Base-by-base conservation (phyloP, 2,329 filamentous ascomycete species). In the Trichoderma breve region DNA sequence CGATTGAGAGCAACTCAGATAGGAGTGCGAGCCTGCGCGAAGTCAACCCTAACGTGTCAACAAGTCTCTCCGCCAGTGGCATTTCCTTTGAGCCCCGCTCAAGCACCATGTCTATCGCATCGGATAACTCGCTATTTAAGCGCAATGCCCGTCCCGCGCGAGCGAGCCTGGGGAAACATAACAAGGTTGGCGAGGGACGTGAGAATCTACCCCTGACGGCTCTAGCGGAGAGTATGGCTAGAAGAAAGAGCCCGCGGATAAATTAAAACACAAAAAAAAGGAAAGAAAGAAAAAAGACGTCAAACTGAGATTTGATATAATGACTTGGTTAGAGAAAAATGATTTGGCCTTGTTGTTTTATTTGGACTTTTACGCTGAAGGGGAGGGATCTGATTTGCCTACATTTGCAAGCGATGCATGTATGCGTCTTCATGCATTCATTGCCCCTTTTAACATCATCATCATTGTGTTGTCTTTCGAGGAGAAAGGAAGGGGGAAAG, bases 201-300 rank as follows among this genome's bases (percentile, higher is more conserved):
- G 87, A 89, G 79, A 89, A 89, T 72, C 73, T 86, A 71, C 84
- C 85, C 47, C 82, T 82, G 8, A 74, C 80, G 64, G 80, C 82
- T n/a, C 83, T 86, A 73, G 81, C 83, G 24, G 81, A 86, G 77
- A 84, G 85, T 65, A 73, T 82, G 32, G 80, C 83, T 71, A 84
- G 84, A 79, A 85, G 87, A 78, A 89, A 89, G 82, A 89, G 87
- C 74, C 86, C 87, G 4, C 79, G 87, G 70, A 77, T 88, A 71
- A 83, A 82, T 66, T 83, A 74, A 74, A 51, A 15, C 21, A 57
- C 69, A 3, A 30, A 55, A 11, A 28, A 24, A 12, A 15, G 3
- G 6, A 32, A 18, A 15, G 9, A 28, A 28, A 12, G 24, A 9
- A 60, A 60, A 32, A 60, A 32, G 9, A 26, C 24, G n/a, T 55